Conservation (phyloP, 148 eudicot genomes). For the Amaranthus palmeri region DNA sequence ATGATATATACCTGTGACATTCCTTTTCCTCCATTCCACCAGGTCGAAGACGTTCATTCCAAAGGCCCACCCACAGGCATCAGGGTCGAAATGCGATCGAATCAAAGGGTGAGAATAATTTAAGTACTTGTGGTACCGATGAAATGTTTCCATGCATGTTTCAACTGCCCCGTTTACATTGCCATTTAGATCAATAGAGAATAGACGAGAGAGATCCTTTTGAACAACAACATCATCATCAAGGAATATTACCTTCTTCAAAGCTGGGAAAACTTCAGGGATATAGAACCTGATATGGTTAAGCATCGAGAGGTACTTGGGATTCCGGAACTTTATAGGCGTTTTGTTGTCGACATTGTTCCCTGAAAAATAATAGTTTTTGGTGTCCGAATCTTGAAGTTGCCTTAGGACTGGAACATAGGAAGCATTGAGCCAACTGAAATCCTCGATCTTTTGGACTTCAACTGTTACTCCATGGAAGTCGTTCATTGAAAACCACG, state of each 20-base stretch:
- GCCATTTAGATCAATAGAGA: constrained; percentile 63
- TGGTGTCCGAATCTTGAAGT: constrained; percentile 77
- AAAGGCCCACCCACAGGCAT: constrained; percentile 94
- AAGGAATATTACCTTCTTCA: constrained; percentile 73
- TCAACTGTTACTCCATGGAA: constrained; percentile 69
- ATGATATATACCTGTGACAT: constrained; percentile 83
- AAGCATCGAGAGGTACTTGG: constrained; percentile 80
- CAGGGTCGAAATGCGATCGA: constrained; percentile 77
- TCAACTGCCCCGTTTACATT: constrained; percentile 89
- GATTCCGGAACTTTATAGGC: constrained; percentile 80
- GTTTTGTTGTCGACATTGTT: constrained; percentile 53
- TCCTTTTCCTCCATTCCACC: constrained; percentile 78
- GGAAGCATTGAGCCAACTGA: constrained; percentile 81
- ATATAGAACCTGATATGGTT: constrained; percentile 84
- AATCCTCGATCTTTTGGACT: constrained; percentile 74
- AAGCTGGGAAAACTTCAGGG: constrained; percentile 72
- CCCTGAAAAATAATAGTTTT: constrained; percentile 76
- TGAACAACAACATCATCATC: constrained; percentile 88
- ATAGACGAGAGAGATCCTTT: constrained; percentile 66
- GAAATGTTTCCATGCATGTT: constrained; percentile 94
- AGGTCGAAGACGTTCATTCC: constrained; percentile 87
- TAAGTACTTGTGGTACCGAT: constrained; percentile 83
- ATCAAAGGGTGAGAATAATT: constrained; percentile 87
- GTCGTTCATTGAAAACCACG: constrained; percentile 73
- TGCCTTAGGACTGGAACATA: constrained; percentile 87